Base-by-base conservation (phyloP, 306 rosid genomes). In the Erythrophleum fordii region DNA sequence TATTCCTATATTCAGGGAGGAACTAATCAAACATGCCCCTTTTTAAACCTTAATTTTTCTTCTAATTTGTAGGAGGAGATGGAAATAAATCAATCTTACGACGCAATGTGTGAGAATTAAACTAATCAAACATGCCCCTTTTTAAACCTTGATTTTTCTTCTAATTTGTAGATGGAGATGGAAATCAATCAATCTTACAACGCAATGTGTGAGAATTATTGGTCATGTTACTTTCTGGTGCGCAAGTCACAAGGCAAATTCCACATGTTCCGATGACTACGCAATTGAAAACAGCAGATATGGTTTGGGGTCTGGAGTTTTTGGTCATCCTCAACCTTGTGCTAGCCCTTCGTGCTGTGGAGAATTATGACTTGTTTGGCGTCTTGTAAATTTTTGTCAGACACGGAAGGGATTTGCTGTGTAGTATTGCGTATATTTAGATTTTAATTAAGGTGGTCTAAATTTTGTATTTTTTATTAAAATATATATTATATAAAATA, bases 321-420 rank as follows among this genome's bases (percentile, higher is more conserved):
- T 41, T 41, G 44, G 39, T 23, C 22, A 46, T 74, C 23, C 82
- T 81, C 71, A 48, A 52, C 68, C 72, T 78, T 8, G 52, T 75
- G 80, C 20, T 56, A 48, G 8, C 0, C 69, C 84, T 79, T 48
- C 68, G 58, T 76, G 34, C 29, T 17, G 0, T 18, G 75, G 34
- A 76, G 77, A 76, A 76, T 59, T 11, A 37, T 76, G 80, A 83
- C 87, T 72, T 80, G 85, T 72, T 80, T 37, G 70, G 82, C 79
- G 82, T 55, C 3, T 58, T 59, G 10, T 34, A 25, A 31, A 25
- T 3, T 28, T 71, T 79, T 72, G 84, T 86, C 82, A 25, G 64
- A 26, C 37, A 49, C 13, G 58, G 35, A 18, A 58, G 11, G 17
- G 35, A 58, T 25, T 58, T 58, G n/a, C n/a, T n/a, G n/a, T n/a